Percentiles rank a stretch among this genome's conserved stretches.
phyloP scores from a whole-genome alignment of 2,329 filamentous ascomycete species.

The Penicillium vulpinum region DNA sequence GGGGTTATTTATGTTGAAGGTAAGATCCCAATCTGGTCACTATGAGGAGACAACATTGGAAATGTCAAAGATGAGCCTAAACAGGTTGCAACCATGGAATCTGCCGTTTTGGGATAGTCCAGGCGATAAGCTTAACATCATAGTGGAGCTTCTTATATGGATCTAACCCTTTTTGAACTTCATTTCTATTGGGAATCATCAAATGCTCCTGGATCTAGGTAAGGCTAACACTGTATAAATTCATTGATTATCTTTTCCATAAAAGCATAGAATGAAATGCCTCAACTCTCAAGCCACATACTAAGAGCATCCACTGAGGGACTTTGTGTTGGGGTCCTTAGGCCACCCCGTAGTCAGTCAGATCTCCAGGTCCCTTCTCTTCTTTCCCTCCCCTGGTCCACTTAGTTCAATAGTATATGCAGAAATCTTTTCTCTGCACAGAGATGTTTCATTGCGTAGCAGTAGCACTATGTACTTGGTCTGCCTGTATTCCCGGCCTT shows the following conservation, averaged over 20 bases:
- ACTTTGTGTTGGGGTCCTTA: not conserved
- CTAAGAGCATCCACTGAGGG: not conserved
- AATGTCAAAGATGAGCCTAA: not conserved
- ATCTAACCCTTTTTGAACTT: not conserved
- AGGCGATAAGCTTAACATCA: constrained; percentile 8
- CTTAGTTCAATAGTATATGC: too few species aligned
- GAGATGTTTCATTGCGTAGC: too few species aligned
- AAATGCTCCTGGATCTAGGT: not conserved
- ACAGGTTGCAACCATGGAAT: not conserved
- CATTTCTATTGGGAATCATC: not conserved
- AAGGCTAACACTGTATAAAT: not conserved
- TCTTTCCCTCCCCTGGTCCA: too few species aligned
- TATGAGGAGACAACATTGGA: not conserved
- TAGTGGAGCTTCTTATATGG: not conserved
- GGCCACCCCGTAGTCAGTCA: not conserved
- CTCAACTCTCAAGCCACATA: not conserved
- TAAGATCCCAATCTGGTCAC: not conserved
- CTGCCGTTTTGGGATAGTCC: constrained; percentile 11
- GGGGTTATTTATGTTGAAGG: not conserved
- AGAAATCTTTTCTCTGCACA: too few species aligned
- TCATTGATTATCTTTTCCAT: not conserved
- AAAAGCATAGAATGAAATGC: not conserved
- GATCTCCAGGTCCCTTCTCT: not conserved
- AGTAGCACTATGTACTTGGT: too few species aligned
- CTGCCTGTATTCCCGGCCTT: too few species aligned